phyloP scores from a whole-genome alignment of 768 basidiomycete genomes.

The Pulveroboletus frians region DNA sequence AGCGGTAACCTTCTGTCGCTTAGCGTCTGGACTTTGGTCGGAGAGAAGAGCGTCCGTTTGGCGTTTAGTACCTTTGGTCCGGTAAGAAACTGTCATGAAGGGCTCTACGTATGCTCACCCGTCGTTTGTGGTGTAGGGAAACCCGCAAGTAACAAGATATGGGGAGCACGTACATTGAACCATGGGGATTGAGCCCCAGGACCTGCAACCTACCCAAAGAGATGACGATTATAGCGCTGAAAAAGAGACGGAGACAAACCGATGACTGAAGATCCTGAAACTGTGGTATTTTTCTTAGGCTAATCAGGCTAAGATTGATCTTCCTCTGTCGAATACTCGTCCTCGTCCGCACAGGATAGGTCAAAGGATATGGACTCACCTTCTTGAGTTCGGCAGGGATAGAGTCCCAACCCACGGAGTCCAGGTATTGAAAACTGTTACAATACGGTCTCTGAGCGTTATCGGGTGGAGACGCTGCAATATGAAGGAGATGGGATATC shows the following conservation, averaged over 20 bases:
- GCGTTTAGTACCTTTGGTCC: slow-evolving; percentile 37
- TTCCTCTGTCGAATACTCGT: slow-evolving; percentile 41
- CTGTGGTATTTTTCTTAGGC: slow-evolving; percentile 40
- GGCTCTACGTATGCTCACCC: slow-evolving; percentile 20
- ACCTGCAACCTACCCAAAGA: slow-evolving; percentile 30
- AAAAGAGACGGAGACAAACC: slow-evolving; percentile 31
- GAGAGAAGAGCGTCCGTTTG: slow-evolving; percentile 33
- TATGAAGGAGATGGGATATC: slow-evolving; percentile 51
- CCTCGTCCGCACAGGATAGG: neutral
- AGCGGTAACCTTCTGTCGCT: slow-evolving; percentile 30
- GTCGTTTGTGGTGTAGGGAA: slow-evolving; percentile 36
- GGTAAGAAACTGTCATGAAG: slow-evolving; percentile 9
- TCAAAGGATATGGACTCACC: slow-evolving; percentile 30
- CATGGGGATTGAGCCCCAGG: slow-evolving; percentile 42
- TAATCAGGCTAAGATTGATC: slow-evolving; percentile 52
- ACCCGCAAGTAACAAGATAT: slow-evolving; percentile 45
- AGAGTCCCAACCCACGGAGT: slow-evolving; percentile 54
- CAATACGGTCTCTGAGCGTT: slow-evolving; percentile 46
- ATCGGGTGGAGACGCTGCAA: slow-evolving; percentile 57
- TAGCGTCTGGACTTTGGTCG: slow-evolving; percentile 42
- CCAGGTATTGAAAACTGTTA: slow-evolving; percentile 45
- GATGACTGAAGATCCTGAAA: slow-evolving; percentile 48
- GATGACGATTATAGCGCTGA: neutral
- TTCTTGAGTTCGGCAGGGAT: slow-evolving; percentile 59
- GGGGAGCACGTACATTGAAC: slow-evolving; percentile 47